These are phyloP conservation scores for Aspergillus piperis DNA, from an alignment of 2,329 filamentous ascomycete species.

Conservation along the genomic window DNA sequence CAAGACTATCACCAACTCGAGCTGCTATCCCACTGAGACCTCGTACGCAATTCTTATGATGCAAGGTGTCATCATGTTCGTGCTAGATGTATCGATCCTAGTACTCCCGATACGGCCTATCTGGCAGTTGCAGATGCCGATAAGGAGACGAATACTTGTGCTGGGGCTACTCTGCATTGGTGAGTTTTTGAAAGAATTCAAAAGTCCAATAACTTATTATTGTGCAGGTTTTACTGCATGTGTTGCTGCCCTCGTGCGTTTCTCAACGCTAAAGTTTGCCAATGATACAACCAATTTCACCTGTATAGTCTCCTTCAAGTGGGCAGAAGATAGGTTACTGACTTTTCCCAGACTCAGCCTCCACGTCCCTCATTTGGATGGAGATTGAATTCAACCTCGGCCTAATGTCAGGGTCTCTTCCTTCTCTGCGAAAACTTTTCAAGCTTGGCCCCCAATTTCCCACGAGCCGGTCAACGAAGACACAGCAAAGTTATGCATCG, in stretches of 20 bases:
- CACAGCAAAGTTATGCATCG: not conserved
- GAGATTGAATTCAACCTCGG: constrained; percentile 15
- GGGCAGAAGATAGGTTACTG: too few species aligned
- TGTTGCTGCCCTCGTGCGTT: constrained; percentile 11
- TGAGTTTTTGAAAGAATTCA: not conserved
- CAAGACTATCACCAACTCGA: constrained; percentile 1
- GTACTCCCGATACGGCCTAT: constrained; percentile 7
- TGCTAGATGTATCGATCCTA: constrained; percentile 7
- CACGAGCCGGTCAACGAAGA: not conserved
- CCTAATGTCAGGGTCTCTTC: constrained; percentile 9
- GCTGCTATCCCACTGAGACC: constrained; percentile 4
- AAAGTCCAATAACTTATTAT: not conserved
- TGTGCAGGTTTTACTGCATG: constrained; percentile 6
- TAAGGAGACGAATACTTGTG: constrained; percentile 5
- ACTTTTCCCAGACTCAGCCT: constrained; percentile 1
- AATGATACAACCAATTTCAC: constrained; percentile 9
- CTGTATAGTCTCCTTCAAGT: not conserved
- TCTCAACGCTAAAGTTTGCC: constrained; percentile 2
- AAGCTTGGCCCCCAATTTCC: not conserved
- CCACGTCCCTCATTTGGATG: constrained; percentile 14
- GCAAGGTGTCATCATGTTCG: constrained; percentile 11
- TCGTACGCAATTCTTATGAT: constrained; percentile 4
- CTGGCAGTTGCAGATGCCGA: constrained; percentile 12
- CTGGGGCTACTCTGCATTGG: constrained; percentile 8
- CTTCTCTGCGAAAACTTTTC: constrained; percentile 6